phyloP scores from a whole-genome alignment of 352 stramenopile genomes.

The Elongisporangium senticosum region DNA sequence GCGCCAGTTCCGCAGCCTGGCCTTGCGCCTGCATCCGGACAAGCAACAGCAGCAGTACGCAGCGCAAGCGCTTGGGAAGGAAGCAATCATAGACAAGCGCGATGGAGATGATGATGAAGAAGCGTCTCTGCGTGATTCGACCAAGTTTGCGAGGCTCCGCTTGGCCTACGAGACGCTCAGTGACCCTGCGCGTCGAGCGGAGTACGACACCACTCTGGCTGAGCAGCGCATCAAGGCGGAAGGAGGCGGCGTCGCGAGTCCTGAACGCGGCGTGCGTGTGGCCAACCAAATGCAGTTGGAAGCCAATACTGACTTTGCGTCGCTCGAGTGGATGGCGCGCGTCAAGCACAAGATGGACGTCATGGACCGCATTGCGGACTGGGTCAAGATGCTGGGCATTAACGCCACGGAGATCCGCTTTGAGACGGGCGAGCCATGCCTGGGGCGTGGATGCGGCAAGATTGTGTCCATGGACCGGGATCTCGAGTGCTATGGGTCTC shows the following conservation, averaged over 20 bases:
- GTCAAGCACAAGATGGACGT: constrained; percentile 87
- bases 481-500: constrained; percentile 64
- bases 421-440: constrained; percentile 59
- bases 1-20: constrained; percentile 61
- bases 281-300: constrained; percentile 63
- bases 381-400: constrained; percentile 56
- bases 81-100: constrained; percentile 2
- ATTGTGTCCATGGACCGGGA: constrained; percentile 82
- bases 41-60: constrained; percentile 31
- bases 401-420: constrained; percentile 66
- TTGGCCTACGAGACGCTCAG: constrained; percentile 75
- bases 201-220: constrained; percentile 52
- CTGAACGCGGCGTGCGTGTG: constrained; percentile 24
- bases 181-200: constrained; percentile 38
- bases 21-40: constrained; percentile 63
- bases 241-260: neutral
- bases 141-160: constrained; percentile 56
- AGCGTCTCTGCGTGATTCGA: constrained; percentile 15
- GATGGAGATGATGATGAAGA: constrained; percentile 5
- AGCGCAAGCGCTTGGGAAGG: neutral
- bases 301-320: constrained; percentile 66
- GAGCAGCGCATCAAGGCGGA: constrained; percentile 4
- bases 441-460: constrained; percentile 57
- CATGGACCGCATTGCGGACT: constrained; percentile 72
- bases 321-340: constrained; percentile 75